Conservation (phyloP, 306 rosid genomes). For the Trifolium pratense region DNA sequence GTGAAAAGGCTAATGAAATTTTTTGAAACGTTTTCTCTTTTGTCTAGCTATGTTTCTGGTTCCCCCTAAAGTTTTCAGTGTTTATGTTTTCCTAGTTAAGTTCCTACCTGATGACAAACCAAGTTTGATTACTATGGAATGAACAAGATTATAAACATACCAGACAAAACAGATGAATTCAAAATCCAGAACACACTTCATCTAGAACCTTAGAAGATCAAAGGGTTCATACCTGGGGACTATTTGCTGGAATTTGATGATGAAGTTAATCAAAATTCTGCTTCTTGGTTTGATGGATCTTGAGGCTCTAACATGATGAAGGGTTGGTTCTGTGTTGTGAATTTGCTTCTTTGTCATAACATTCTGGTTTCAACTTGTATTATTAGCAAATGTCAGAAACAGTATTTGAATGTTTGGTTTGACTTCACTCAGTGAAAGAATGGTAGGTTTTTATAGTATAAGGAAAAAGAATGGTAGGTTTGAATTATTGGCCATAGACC, state of each 20-base stretch:
- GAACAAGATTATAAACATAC: slow-evolving; percentile 1
- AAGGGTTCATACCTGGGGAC: slow-evolving; percentile 41
- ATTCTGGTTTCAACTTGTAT: neutral
- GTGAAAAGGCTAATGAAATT: slow-evolving; percentile 1
- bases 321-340: slow-evolving; percentile 1
- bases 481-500: slow-evolving; percentile 22
- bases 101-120: neutral
- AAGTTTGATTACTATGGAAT: neutral
- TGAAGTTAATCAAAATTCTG: neutral
- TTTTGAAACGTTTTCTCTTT: neutral
- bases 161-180: neutral
- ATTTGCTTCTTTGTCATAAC: neutral
- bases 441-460: slow-evolving; percentile 37
- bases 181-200: slow-evolving; percentile 1
- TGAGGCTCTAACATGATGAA: slow-evolving; percentile 17
- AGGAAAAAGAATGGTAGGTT: slow-evolving; percentile 46
- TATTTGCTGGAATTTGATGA: slow-evolving; percentile 5
- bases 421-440: slow-evolving; percentile 28
- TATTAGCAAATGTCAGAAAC: slow-evolving; percentile 19
- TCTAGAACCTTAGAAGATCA: slow-evolving; percentile 5
- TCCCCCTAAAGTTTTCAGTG: neutral
- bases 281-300: neutral
- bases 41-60: neutral
- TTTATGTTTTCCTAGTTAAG: slow-evolving; percentile 13
- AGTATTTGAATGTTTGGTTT: slow-evolving; percentile 48